Percentiles rank a stretch among this genome's conserved stretches.
These are phyloP conservation scores for Nelumbo lutea DNA, from an alignment of 164 flowering plant genomes.

Conservation along the genomic window DNA sequence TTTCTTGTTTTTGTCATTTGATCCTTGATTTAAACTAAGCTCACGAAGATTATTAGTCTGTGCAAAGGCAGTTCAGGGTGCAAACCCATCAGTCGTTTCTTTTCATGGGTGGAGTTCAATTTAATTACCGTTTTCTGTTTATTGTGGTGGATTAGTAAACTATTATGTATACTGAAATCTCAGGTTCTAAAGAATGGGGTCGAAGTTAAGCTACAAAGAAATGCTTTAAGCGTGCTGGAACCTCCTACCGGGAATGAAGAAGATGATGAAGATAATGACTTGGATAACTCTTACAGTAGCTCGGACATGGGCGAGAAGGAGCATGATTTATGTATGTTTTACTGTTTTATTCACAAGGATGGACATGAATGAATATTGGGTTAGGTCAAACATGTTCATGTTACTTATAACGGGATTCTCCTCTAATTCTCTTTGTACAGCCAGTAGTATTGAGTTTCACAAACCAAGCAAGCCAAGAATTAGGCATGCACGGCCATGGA, in stretches of 20 bases:
- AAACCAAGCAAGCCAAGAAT: conserved; percentile 60
- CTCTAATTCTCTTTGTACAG: conserved; percentile 27
- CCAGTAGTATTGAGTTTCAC: conserved; percentile 44
- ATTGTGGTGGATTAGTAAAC: too few relatives aligned
- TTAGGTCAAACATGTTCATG: background rate
- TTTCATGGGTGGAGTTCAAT: too few relatives aligned
- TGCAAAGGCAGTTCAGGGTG: too few relatives aligned
- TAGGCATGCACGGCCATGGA: conserved; percentile 61
- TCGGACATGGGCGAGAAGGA: conserved; percentile 41
- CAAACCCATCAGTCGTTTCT: too few relatives aligned
- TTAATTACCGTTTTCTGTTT: too few relatives aligned
- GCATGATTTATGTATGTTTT: conserved; percentile 50
- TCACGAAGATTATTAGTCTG: too few relatives aligned
- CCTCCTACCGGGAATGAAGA: conserved; percentile 81
- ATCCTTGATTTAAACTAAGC: too few relatives aligned
- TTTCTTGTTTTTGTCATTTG: too few relatives aligned
- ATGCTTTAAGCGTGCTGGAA: conserved; percentile 88
- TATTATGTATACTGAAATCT: background rate
- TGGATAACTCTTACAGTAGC: conserved; percentile 31
- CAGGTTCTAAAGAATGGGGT: conserved; percentile 91
- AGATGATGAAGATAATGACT: conserved; percentile 49
- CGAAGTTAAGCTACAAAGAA: conserved; percentile 92
- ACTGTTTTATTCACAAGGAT: background rate
- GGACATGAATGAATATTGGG: background rate
- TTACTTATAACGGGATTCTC: background rate